Evolutionary conservation across 192 early-diverging fungal species (phyloP).

Genomic region (Coemansia sp.): DNA sequence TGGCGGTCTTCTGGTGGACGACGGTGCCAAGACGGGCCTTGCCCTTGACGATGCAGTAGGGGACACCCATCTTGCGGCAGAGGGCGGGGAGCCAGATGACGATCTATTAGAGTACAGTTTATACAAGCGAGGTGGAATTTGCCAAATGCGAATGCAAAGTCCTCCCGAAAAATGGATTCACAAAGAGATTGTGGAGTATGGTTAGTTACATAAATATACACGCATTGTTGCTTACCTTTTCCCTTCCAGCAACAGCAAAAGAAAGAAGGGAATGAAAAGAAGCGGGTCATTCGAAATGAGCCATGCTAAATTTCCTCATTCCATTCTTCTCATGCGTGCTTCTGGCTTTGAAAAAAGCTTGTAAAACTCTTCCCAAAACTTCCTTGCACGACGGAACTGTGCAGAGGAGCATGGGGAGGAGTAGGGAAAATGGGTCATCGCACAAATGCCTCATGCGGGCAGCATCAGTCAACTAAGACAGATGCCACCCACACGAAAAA

Average conservation of each 20-base stretch:
- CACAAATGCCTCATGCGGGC: slow-evolving; percentile 12
- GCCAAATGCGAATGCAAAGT: not conserved
- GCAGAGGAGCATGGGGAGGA: no score
- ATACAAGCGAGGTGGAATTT: not conserved
- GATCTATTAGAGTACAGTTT: slow-evolving; percentile 51
- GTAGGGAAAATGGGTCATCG: slow-evolving; percentile 41
- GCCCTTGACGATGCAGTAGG: slow-evolving; percentile 99
- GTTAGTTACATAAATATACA: slow-evolving; percentile 7
- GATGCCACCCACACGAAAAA: not conserved
- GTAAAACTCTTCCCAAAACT: no score
- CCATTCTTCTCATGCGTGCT: no score
- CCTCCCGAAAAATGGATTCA: not conserved
- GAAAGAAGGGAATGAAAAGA: not conserved
- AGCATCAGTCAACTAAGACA: not conserved
- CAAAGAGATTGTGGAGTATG: not conserved
- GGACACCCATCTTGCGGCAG: slow-evolving; percentile 99
- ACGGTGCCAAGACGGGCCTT: slow-evolving; percentile 98
- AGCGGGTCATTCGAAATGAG: not conserved
- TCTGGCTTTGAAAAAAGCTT: not conserved
- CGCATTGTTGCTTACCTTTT: slow-evolving; percentile 26
- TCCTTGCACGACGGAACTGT: no score
- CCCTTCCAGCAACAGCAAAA: not conserved
- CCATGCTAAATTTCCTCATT: not conserved
- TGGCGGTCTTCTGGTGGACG: slow-evolving; percentile 99
- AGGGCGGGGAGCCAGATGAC: slow-evolving; percentile 99